A percentile compares a stretch with the other conserved stretches of the same genome.
Conservation (phyloP, 169 alveolate genomes). For the Plasmodium chabaudi region DNA sequence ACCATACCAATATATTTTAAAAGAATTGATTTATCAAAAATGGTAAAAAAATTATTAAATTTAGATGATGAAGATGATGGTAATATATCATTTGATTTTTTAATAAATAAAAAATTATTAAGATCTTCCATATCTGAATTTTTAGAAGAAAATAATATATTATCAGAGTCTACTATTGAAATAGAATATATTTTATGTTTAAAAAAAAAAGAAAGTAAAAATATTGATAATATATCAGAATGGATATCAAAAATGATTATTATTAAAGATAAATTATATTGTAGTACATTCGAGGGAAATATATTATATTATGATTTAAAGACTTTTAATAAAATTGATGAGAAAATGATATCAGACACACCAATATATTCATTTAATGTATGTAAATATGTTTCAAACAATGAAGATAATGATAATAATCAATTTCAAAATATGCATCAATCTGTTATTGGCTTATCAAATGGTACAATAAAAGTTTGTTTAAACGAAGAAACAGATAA, state of each 20-base stretch:
- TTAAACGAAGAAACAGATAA: slow-evolving; percentile 51
- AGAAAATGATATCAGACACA: slow-evolving; percentile 3
- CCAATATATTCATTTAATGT: slow-evolving; percentile 49
- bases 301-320: slow-evolving; percentile 44
- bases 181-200: slow-evolving; percentile 37
- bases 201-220: slow-evolving; percentile 46
- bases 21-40: slow-evolving; percentile 73
- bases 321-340: slow-evolving; percentile 42
- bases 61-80: slow-evolving; percentile 12
- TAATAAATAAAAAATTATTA: slow-evolving; percentile 62
- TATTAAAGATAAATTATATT: slow-evolving; percentile 30
- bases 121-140: slow-evolving; percentile 71
- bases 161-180: slow-evolving; percentile 47
- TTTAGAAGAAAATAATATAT: slow-evolving; percentile 31
- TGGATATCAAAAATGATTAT: slow-evolving; percentile 61
- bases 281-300: slow-evolving; percentile 69
- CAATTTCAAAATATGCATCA: slow-evolving; percentile 1
- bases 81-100: slow-evolving; percentile 63
- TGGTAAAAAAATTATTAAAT: slow-evolving; percentile 51
- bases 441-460: slow-evolving; percentile 45
- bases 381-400: slow-evolving; percentile 16
- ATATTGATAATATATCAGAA: slow-evolving; percentile 46
- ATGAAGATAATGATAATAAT: background rate
- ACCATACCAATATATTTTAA: slow-evolving; percentile 56
- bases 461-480: slow-evolving; percentile 49